Evolutionary conservation across 305 asterid species (phyloP).

Genomic region (Fraxinus albicans): DNA sequence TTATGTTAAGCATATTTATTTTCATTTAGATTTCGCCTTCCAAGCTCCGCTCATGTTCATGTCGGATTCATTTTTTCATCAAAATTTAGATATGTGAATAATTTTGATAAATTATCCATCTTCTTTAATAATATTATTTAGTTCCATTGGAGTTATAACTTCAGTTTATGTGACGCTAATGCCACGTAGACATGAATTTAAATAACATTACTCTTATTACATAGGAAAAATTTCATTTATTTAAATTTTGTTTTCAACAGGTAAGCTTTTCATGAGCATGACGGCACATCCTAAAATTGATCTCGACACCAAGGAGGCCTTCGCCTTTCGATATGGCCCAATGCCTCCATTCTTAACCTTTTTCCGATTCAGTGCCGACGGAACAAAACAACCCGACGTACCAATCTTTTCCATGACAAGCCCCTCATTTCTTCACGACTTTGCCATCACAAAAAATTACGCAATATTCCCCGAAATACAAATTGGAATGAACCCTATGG

Average conservation of each 20-base stretch:
- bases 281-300: conserved; percentile 62
- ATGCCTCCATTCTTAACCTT: conserved; percentile 46
- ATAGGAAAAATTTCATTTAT: background rate
- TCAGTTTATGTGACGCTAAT: too few relatives aligned
- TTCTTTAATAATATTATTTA: too few relatives aligned
- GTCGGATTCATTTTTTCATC: too few relatives aligned
- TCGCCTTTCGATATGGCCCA: conserved; percentile 55
- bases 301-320: conserved; percentile 41
- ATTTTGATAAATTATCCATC: too few relatives aligned
- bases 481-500: conserved; percentile 43
- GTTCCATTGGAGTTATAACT: too few relatives aligned
- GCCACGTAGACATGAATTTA: too few relatives aligned
- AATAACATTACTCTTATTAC: too few relatives aligned
- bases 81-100: background rate
- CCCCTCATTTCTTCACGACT: conserved; percentile 51
- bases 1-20: too few relatives aligned
- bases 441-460: conserved; percentile 45
- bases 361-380: conserved; percentile 36
- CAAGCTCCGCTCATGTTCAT: too few relatives aligned
- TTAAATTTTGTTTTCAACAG: background rate
- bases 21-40: too few relatives aligned
- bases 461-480: conserved; percentile 54
- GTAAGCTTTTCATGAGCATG: conserved; percentile 38
- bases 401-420: conserved; percentile 55
- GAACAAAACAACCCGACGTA: conserved; percentile 47